phyloP scores from a whole-genome alignment of 257 asterid genomes.

The Haberlea rhodopensis region DNA sequence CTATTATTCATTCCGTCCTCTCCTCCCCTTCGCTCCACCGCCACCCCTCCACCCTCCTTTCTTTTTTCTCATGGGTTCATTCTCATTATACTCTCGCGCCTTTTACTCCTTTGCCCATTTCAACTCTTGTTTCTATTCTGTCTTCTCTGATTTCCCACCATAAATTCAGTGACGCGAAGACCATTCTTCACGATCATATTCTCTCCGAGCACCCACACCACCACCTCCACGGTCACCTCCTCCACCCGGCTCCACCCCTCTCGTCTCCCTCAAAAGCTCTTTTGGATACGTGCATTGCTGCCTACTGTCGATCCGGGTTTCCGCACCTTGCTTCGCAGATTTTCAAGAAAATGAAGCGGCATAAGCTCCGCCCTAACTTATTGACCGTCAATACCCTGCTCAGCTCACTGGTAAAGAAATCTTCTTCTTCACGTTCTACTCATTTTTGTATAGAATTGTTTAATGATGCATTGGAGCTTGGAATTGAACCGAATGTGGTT shows the following conservation, averaged over 20 bases:
- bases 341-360: slow-evolving; percentile 82
- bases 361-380: slow-evolving; percentile 39
- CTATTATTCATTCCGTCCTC: slow-evolving; percentile 58
- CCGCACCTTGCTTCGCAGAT: slow-evolving; percentile 62
- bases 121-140: slow-evolving; percentile 53
- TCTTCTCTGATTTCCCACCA: slow-evolving; percentile 49
- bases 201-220: slow-evolving; percentile 65
- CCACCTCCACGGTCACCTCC: slow-evolving; percentile 71
- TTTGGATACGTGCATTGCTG: slow-evolving; percentile 51
- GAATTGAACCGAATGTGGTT: slow-evolving; percentile 53
- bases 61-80: slow-evolving; percentile 52
- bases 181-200: slow-evolving; percentile 52
- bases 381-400: slow-evolving; percentile 54
- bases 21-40: slow-evolving; percentile 50
- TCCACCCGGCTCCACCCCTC: slow-evolving; percentile 50
- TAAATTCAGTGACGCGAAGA: slow-evolving; percentile 58
- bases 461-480: slow-evolving; percentile 61
- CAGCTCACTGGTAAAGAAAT: slow-evolving; percentile 55
- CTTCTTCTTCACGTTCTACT: slow-evolving; percentile 44
- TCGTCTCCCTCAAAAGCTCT: slow-evolving; percentile 58
- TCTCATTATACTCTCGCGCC: slow-evolving; percentile 34
- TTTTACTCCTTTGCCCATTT: slow-evolving; percentile 47
- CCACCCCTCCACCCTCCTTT: slow-evolving; percentile 51
- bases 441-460: slow-evolving; percentile 51
- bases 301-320: slow-evolving; percentile 58